These are phyloP conservation scores for Pichia sp. DNA, from an alignment of 1,139 yeast species.

Conservation along the genomic window DNA sequence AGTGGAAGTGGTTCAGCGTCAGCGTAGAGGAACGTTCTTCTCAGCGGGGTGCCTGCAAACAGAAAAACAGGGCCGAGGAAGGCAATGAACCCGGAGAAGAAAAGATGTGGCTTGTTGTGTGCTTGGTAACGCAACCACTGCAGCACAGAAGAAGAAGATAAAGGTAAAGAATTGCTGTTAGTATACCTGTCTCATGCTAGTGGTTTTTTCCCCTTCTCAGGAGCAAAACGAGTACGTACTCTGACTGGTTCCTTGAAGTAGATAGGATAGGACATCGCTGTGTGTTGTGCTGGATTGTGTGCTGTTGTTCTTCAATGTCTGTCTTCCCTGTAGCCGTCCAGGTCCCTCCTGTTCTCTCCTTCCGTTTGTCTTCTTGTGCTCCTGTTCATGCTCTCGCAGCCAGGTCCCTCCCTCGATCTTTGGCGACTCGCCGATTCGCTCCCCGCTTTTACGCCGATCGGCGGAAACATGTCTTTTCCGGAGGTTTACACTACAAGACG, in stretches of 20 bases:
- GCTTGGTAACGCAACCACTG: constrained; percentile 72
- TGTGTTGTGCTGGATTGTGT: neutral
- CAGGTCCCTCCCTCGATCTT: too few species aligned
- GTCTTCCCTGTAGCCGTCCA: too few species aligned
- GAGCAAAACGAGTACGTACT: constrained; percentile 38
- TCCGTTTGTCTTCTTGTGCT: too few species aligned
- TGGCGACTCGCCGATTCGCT: too few species aligned
- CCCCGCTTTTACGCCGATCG: too few species aligned
- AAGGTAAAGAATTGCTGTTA: neutral
- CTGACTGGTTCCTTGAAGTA: constrained; percentile 61
- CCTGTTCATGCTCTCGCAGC: too few species aligned
- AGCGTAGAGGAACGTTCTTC: constrained; percentile 63
- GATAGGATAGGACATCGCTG: constrained; percentile 42
- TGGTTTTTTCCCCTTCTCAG: neutral
- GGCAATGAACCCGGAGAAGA: constrained; percentile 66
- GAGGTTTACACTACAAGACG: too few species aligned
- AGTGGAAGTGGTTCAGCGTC: constrained; percentile 68
- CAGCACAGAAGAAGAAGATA: neutral
- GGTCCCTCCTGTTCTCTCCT: neutral
- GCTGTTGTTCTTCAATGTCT: neutral
- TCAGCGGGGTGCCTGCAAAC: constrained; percentile 59
- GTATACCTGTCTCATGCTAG: neutral
- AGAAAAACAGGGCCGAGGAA: constrained; percentile 62
- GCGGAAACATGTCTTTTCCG: too few species aligned
- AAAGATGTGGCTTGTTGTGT: constrained; percentile 74